Conservation (phyloP, 768 basidiomycete genomes). For the Thelephora ganbajun region DNA sequence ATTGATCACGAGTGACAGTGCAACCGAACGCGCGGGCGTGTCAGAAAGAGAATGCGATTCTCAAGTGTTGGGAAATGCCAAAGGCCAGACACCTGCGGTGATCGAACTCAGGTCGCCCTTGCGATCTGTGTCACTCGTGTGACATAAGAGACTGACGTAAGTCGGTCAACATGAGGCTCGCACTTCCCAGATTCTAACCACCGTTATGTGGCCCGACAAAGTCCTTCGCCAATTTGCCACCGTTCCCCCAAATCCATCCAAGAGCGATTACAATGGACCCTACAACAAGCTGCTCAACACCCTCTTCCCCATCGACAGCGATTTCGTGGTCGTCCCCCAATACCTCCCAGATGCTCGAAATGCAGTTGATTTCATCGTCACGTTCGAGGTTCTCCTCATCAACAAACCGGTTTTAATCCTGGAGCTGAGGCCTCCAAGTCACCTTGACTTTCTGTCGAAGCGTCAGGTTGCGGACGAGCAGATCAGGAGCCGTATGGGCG, state of each 20-base stretch:
- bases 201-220: neutral
- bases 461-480: conserved; percentile 17
- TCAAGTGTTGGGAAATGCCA: no score
- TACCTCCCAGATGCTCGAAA: conserved; percentile 9
- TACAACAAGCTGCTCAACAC: conserved; percentile 24
- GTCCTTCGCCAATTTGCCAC: neutral
- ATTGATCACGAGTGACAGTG: no score
- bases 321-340: conserved; percentile 20
- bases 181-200: no score
- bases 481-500: neutral
- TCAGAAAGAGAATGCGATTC: no score
- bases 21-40: no score
- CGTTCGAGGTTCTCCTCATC: conserved; percentile 15
- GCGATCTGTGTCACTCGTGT: no score
- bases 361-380: conserved; percentile 1
- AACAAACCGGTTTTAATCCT: conserved; percentile 19
- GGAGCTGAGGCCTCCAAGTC: conserved; percentile 14
- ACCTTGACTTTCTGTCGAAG: conserved; percentile 11
- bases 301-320: conserved; percentile 20
- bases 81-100: no score
- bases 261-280: conserved; percentile 9
- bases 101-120: no score
- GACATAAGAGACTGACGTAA: no score
- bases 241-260: neutral
- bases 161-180: no score